These are phyloP conservation scores for Ophiosphaerella narmari DNA, from an alignment of 2,329 filamentous ascomycete genomes.

Conservation along the genomic window DNA sequence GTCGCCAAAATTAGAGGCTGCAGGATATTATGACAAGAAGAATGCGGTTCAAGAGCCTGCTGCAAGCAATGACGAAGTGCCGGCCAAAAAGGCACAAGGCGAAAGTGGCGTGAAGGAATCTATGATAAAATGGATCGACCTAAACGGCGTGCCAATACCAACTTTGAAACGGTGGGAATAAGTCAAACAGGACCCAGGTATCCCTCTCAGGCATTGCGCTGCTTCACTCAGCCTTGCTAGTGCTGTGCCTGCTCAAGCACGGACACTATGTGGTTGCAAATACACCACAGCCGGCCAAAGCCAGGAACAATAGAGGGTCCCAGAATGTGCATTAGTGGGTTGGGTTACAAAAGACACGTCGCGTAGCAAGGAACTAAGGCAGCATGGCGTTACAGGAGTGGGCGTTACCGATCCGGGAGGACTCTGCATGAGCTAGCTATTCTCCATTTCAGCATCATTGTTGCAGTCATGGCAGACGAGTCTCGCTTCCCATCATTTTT, in stretches of 20 bases:
- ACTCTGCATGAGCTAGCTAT: background rate
- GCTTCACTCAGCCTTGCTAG: too few species aligned
- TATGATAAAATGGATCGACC: conserved; percentile 28
- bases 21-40: conserved; percentile 14
- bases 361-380: conserved; percentile 5
- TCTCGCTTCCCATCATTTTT: background rate
- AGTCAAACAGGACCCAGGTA: conserved; percentile 11
- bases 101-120: conserved; percentile 6
- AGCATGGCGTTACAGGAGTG: conserved; percentile 10
- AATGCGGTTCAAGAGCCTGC: conserved; percentile 9
- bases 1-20: conserved; percentile 25
- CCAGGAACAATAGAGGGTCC: background rate
- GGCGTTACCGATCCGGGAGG: background rate
- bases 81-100: conserved; percentile 1
- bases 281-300: background rate
- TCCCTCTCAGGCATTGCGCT: conserved; percentile 11
- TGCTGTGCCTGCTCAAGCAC: background rate
- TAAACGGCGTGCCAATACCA: conserved; percentile 39
- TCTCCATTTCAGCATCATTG: conserved; percentile 2
- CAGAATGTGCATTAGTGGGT: background rate
- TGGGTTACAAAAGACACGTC: background rate
- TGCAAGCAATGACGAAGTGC: conserved; percentile 4
- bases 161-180: conserved; percentile 7
- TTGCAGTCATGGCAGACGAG: background rate
- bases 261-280: background rate